Percentiles rank a stretch among this genome's conserved stretches.
phyloP scores from a whole-genome alignment of 805 yeast species.

The Yarrowia deformans region DNA sequence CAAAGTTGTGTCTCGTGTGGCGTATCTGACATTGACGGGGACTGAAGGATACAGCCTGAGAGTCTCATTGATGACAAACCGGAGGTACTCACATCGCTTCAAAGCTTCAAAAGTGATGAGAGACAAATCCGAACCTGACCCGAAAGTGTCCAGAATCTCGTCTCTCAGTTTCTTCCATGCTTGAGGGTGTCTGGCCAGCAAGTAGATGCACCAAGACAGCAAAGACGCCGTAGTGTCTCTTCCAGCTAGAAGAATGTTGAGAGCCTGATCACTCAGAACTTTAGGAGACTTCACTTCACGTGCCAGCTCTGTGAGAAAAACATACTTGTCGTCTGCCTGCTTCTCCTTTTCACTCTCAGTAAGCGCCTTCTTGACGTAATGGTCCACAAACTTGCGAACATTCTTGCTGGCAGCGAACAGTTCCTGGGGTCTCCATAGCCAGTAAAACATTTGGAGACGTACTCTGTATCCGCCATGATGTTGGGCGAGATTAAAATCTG shows the following conservation, averaged over 20 bases:
- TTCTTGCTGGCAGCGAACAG: slow-evolving; percentile 49
- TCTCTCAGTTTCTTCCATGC: slow-evolving; percentile 51
- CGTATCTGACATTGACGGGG: slow-evolving; percentile 57
- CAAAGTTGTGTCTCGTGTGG: slow-evolving; percentile 56
- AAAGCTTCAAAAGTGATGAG: slow-evolving; percentile 56
- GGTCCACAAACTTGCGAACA: slow-evolving; percentile 52
- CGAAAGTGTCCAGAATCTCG: slow-evolving; percentile 52
- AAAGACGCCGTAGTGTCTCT: slow-evolving; percentile 64
- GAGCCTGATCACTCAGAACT: slow-evolving; percentile 58
- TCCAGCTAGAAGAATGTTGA: slow-evolving; percentile 61
- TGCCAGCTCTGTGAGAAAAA: slow-evolving; percentile 58
- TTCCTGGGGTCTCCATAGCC: slow-evolving; percentile 39
- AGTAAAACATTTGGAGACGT: slow-evolving; percentile 43
- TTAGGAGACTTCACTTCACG: slow-evolving; percentile 58
- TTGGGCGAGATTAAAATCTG: slow-evolving; percentile 45
- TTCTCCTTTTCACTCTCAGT: slow-evolving; percentile 43
- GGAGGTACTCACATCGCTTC: slow-evolving; percentile 58
- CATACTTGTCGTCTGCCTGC: slow-evolving; percentile 51
- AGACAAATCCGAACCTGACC: slow-evolving; percentile 45
- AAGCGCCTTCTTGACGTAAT: slow-evolving; percentile 53
- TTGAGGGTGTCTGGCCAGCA: slow-evolving; percentile 54
- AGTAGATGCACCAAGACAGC: slow-evolving; percentile 56
- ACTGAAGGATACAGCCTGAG: slow-evolving; percentile 62
- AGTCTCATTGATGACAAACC: slow-evolving; percentile 57
- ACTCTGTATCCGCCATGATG: slow-evolving; percentile 41